Evolutionary conservation across 768 basidiomycete species (phyloP).

Genomic region (Leccinum boreale): DNA sequence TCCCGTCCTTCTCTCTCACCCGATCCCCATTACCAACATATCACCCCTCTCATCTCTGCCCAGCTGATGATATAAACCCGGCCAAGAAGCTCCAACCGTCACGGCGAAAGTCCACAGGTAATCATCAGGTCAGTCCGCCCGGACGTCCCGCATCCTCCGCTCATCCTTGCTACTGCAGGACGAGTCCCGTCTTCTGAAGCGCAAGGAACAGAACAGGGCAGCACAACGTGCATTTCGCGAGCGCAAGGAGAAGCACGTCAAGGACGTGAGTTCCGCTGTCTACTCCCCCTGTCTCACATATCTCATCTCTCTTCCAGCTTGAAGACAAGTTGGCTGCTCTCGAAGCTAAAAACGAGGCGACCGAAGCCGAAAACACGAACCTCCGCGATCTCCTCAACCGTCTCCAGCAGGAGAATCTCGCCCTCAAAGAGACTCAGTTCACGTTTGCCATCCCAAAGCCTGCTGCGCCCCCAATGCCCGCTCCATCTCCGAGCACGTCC

Average conservation of each 20-base stretch:
- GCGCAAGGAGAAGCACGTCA: slow-evolving; percentile 95
- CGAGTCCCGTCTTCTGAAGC: slow-evolving; percentile 72
- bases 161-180: slow-evolving; percentile 42
- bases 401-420: slow-evolving; percentile 82
- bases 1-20: not conserved
- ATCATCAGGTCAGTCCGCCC: slow-evolving; percentile 30
- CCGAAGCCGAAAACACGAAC: slow-evolving; percentile 81
- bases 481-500: slow-evolving; percentile 20
- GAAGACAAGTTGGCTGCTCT: slow-evolving; percentile 89
- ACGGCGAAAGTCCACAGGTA: slow-evolving; percentile 42
- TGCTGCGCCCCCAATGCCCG: slow-evolving; percentile 16
- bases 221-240: slow-evolving; percentile 98
- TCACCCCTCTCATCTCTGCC: not conserved
- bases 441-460: slow-evolving; percentile 74
- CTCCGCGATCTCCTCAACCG: slow-evolving; percentile 80
- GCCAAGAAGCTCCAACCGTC: slow-evolving; percentile 24
- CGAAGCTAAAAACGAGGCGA: slow-evolving; percentile 74
- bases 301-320: slow-evolving; percentile 45
- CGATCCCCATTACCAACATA: not conserved
- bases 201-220: slow-evolving; percentile 96
- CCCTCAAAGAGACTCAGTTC: slow-evolving; percentile 77
- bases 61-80: slow-evolving; percentile 25
- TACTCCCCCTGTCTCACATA: slow-evolving; percentile 6
- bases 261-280: slow-evolving; percentile 64
- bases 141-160: not conserved